A percentile compares a stretch with the other conserved stretches of the same genome.
Conservation (phyloP, 495 filamentous ascomycete genomes). For the Penicillium longicatenatum region DNA sequence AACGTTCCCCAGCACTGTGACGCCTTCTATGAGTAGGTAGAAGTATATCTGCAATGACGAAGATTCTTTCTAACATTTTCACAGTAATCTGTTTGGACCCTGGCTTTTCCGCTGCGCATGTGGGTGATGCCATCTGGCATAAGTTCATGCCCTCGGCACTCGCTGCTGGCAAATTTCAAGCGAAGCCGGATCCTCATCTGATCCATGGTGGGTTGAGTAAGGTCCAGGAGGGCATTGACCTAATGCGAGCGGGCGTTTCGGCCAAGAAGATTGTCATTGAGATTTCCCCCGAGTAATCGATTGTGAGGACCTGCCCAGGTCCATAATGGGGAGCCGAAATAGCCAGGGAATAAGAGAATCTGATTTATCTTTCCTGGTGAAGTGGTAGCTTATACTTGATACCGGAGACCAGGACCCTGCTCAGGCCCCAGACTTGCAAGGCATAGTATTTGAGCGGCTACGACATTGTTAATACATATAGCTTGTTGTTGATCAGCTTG, state of each 20-base stretch:
- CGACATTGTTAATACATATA: no score
- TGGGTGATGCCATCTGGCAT: constrained; percentile 29
- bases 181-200: constrained; percentile 39
- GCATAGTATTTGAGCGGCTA: no score
- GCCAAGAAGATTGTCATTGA: constrained; percentile 48
- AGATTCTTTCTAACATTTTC: background rate
- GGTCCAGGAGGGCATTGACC: constrained; percentile 42
- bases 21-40: constrained; percentile 13
- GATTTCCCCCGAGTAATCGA: constrained; percentile 5
- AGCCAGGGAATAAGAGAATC: no score
- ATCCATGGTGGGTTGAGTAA: constrained; percentile 42
- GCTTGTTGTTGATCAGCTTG: no score
- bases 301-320: no score
- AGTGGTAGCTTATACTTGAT: no score
- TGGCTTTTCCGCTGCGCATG: constrained; percentile 7
- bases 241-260: constrained; percentile 38
- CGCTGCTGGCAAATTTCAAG: constrained; percentile 25
- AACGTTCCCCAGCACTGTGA: constrained; percentile 14
- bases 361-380: no score
- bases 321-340: no score
- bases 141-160: constrained; percentile 38
- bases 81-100: constrained; percentile 13
- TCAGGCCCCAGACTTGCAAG: no score
- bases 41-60: background rate
- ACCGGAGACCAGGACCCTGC: no score